phyloP scores from a whole-genome alignment of 2,329 filamentous ascomycete genomes.

The Neopestalotiopsis sp. region DNA sequence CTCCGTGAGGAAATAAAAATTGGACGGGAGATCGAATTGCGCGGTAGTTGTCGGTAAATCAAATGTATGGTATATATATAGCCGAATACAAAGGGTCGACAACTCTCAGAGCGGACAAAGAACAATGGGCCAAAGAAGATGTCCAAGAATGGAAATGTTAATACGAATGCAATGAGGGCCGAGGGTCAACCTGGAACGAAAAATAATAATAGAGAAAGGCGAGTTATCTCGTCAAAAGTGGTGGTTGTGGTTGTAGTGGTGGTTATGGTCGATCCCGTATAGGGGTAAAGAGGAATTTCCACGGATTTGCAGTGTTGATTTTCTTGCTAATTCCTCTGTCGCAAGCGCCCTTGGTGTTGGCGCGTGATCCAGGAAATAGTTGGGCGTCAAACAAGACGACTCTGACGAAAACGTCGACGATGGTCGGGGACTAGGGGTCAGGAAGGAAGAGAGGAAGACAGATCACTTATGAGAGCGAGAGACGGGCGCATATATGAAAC shows the following conservation, averaged over 20 bases:
- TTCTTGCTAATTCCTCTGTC: background rate
- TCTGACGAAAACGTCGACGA: background rate
- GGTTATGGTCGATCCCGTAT: conserved; percentile 1
- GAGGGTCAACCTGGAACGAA: conserved; percentile 27
- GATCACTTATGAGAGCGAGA: conserved; percentile 13
- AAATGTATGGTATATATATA: conserved; percentile 5
- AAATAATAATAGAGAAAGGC: conserved; percentile 11
- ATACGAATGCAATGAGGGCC: conserved; percentile 19
- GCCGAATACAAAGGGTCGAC: conserved; percentile 9
- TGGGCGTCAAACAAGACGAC: background rate
- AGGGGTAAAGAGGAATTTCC: background rate
- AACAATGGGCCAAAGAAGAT: conserved; percentile 18
- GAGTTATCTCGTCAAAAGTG: background rate
- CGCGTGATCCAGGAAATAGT: background rate
- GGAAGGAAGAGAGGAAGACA: conserved; percentile 4
- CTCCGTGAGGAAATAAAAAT: background rate
- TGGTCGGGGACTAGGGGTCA: conserved; percentile 1
- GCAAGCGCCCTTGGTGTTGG: background rate
- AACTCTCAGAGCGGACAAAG: conserved; percentile 22
- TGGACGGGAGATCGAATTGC: conserved; percentile 8
- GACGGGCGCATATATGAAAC: conserved; percentile 23
- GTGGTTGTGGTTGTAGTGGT: conserved; percentile 4
- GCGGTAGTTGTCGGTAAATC: conserved; percentile 3
- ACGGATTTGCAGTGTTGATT: conserved; percentile 7
- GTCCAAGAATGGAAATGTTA: conserved; percentile 14